Conservation (phyloP, 2,329 filamentous ascomycete species). For the Arthrobotrys sphaeroides region DNA sequence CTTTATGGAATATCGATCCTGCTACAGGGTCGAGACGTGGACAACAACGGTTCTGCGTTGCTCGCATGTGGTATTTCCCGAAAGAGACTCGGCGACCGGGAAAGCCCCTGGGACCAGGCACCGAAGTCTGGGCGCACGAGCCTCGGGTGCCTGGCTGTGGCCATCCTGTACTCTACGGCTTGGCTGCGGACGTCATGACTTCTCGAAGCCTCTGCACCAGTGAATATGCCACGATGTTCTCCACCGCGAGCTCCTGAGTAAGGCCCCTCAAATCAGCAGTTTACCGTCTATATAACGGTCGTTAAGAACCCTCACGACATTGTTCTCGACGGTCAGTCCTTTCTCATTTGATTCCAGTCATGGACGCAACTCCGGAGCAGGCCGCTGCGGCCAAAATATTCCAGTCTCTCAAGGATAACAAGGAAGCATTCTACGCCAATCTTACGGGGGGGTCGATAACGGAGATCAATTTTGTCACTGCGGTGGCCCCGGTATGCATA, state of each 20-base stretch:
- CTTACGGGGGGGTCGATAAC: slow-evolving; percentile 81
- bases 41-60: neutral
- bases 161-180: slow-evolving; percentile 24
- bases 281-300: slow-evolving; percentile 6
- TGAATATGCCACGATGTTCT: slow-evolving; percentile 32
- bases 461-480: slow-evolving; percentile 87
- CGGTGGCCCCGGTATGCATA: slow-evolving; percentile 85
- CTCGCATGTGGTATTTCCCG: slow-evolving; percentile 13
- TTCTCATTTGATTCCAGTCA: neutral
- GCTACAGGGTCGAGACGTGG: too few relatives aligned
- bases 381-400: slow-evolving; percentile 51
- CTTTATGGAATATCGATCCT: too few relatives aligned
- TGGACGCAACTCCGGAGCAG: slow-evolving; percentile 46
- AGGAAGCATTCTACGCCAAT: slow-evolving; percentile 95
- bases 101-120: slow-evolving; percentile 19
- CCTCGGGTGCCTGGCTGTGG: slow-evolving; percentile 19
- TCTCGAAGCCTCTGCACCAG: slow-evolving; percentile 32
- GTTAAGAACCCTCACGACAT: neutral
- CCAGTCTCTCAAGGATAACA: slow-evolving; percentile 79
- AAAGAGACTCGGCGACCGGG: neutral
- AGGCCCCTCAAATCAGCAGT: neutral
- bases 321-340: neutral
- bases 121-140: slow-evolving; percentile 25
- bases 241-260: slow-evolving; percentile 18
- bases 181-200: slow-evolving; percentile 26